phyloP scores from a whole-genome alignment of 2,329 filamentous ascomycete species.

The Aciculosporium take region DNA sequence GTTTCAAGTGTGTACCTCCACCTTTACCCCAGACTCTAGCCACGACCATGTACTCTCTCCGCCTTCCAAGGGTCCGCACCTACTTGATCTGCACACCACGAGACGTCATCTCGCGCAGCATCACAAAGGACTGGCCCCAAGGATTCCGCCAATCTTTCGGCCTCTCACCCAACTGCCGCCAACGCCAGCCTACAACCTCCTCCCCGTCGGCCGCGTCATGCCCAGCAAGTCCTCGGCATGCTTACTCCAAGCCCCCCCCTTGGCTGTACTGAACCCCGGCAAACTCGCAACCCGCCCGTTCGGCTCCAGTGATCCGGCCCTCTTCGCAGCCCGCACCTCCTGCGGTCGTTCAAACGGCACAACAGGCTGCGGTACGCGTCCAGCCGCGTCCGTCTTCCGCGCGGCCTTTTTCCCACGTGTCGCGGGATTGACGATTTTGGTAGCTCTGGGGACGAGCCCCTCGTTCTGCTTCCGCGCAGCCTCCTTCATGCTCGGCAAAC shows the following conservation, averaged over 20 bases:
- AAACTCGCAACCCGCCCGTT: slow-evolving; percentile 12
- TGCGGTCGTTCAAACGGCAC: slow-evolving; percentile 20
- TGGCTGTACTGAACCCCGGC: slow-evolving; percentile 33
- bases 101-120: neutral
- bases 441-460: slow-evolving; percentile 1
- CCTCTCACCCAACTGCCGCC: neutral
- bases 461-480: neutral
- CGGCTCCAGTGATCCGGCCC: neutral
- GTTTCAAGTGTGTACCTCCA: neutral
- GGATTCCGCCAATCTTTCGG: neutral
- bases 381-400: slow-evolving; percentile 35
- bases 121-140: too few relatives aligned
- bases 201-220: slow-evolving; percentile 35
- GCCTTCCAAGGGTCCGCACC: too few relatives aligned
- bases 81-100: too few relatives aligned
- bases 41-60: neutral
- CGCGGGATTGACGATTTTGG: slow-evolving; percentile 31
- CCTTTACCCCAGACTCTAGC: slow-evolving; percentile 6
- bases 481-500: neutral
- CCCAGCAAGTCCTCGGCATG: slow-evolving; percentile 55
- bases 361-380: slow-evolving; percentile 29
- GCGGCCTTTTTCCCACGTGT: slow-evolving; percentile 40
- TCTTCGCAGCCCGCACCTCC: slow-evolving; percentile 4
- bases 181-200: slow-evolving; percentile 5
- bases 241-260: slow-evolving; percentile 52